Evolutionary conservation across 140 eudicot species (phyloP), one percentile per base, ranked within the genome.

Genomic region (Ambrosia hybrid): DNA sequence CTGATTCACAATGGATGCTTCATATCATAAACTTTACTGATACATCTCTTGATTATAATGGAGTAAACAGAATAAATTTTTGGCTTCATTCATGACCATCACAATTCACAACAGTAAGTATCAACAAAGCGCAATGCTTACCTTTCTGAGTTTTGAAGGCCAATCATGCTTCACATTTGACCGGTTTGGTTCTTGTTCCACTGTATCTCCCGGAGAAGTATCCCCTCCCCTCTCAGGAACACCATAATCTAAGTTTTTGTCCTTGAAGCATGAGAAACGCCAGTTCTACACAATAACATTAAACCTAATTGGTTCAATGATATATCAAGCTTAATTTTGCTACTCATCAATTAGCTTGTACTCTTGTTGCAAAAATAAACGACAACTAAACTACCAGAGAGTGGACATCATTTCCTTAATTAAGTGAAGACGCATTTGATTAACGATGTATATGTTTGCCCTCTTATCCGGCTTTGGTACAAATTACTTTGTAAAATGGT

Each of bases 61-160:
- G 11, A 16, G 56, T 4, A 8, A 5, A 21, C 46, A 51, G 26
- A 21, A 21, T 21, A 21, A 0, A 21, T 0, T 21, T 21, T 49
- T 43, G 45, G 37, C 46, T 38, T 49, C 67, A 16, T 5, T 49
- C 11, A 52, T 2, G 15, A 16, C 9, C 41, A 38, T 48, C 53
- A 46, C 67, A 38, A 16, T 16, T 21, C 26, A 21, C 26, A 10
- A 7, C 57, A 26, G 39, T 2, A 46, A 63, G 57, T 49, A 67
- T 13, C 49, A 12, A 51, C 33, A 1, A 59, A 14, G 30, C 34
- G 3, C 21, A 51, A 26, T 8, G 9, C 37, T 78, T 79, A 88
- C 96, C 91, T 86, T 74, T 34, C 56, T 37, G 15, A 88, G 75
- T 53, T 75, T 70, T 16, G 83, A 84, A 13, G 55, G 48, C 97